These are phyloP conservation scores for Lachnellula suecica DNA, from an alignment of 2,329 filamentous ascomycete genomes.

Conservation along the genomic window DNA sequence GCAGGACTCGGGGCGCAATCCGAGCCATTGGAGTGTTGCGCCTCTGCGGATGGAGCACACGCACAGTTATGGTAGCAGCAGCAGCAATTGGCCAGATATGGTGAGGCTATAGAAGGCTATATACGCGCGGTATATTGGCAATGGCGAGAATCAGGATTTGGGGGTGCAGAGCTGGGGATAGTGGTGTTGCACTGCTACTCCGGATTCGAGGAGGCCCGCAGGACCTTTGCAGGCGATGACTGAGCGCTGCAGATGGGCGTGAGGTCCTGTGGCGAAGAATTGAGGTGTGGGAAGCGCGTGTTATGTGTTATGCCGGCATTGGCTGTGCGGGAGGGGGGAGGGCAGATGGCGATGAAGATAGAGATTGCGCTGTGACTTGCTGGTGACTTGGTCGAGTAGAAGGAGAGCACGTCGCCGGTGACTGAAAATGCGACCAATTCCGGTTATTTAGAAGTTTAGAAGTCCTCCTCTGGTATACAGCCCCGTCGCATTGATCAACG, in stretches of 20 bases:
- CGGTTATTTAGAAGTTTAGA: too few species aligned
- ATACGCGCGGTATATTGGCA: conserved; percentile 8
- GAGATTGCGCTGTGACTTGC: conserved; percentile 6
- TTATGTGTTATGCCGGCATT: conserved; percentile 29
- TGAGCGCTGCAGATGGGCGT: neutral
- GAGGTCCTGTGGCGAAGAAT: neutral
- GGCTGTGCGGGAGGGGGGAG: too few species aligned
- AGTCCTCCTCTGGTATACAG: neutral
- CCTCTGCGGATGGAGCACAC: neutral
- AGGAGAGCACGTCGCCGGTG: conserved; percentile 23
- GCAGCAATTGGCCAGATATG: conserved; percentile 8
- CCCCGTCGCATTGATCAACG: too few species aligned
- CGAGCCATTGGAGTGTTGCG: conserved; percentile 31
- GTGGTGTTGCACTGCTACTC: conserved; percentile 1
- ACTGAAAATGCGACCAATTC: too few species aligned
- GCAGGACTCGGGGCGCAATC: conserved; percentile 25
- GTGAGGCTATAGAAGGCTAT: conserved; percentile 1
- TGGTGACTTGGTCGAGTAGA: conserved; percentile 21
- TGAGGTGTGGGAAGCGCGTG: neutral
- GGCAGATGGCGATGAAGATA: too few species aligned
- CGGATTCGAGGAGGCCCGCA: conserved; percentile 21
- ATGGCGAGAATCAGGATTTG: conserved; percentile 3
- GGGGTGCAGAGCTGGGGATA: conserved; percentile 1
- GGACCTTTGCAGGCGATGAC: conserved; percentile 7
- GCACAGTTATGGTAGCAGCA: neutral